phyloP scores from a whole-genome alignment of 805 yeast genomes.

The Kuraishia hungarica region DNA sequence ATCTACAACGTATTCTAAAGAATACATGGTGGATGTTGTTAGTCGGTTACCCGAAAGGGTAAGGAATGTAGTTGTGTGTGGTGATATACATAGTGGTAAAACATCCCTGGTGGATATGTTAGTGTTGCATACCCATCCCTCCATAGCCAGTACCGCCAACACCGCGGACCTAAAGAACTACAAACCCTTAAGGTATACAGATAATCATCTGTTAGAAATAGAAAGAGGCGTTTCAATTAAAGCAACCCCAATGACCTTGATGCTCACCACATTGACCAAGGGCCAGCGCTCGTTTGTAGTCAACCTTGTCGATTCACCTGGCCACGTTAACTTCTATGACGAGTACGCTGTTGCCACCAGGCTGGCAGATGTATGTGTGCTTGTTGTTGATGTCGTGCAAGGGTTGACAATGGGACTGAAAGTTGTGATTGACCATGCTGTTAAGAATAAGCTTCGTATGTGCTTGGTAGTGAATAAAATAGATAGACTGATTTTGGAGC shows the following conservation, averaged over 20 bases:
- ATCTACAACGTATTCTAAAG: slow-evolving; percentile 47
- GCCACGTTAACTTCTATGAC: slow-evolving; percentile 79
- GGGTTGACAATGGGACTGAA: slow-evolving; percentile 62
- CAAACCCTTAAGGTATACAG: slow-evolving; percentile 57
- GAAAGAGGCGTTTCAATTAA: slow-evolving; percentile 66
- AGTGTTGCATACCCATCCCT: slow-evolving; percentile 57
- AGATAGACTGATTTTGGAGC: slow-evolving; percentile 77
- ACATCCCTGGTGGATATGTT: slow-evolving; percentile 68
- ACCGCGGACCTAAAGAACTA: slow-evolving; percentile 22
- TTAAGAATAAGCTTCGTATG: slow-evolving; percentile 42
- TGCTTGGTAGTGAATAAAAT: slow-evolving; percentile 67
- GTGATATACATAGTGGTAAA: slow-evolving; percentile 80
- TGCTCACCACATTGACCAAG: slow-evolving; percentile 40
- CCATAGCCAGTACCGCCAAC: slow-evolving; percentile 13
- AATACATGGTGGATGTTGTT: slow-evolving; percentile 46
- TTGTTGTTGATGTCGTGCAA: slow-evolving; percentile 81
- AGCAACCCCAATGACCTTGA: slow-evolving; percentile 49
- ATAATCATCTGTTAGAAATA: slow-evolving; percentile 59
- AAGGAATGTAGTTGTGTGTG: slow-evolving; percentile 73
- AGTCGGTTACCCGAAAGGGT: slow-evolving; percentile 48
- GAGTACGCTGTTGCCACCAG: slow-evolving; percentile 54
- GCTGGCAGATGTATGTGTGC: slow-evolving; percentile 54
- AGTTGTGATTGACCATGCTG: slow-evolving; percentile 40
- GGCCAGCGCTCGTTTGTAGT: slow-evolving; percentile 44
- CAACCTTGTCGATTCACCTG: slow-evolving; percentile 82